Base-by-base conservation (phyloP, 2,329 filamentous ascomycete species). In the Xylariaceae sp. region DNA sequence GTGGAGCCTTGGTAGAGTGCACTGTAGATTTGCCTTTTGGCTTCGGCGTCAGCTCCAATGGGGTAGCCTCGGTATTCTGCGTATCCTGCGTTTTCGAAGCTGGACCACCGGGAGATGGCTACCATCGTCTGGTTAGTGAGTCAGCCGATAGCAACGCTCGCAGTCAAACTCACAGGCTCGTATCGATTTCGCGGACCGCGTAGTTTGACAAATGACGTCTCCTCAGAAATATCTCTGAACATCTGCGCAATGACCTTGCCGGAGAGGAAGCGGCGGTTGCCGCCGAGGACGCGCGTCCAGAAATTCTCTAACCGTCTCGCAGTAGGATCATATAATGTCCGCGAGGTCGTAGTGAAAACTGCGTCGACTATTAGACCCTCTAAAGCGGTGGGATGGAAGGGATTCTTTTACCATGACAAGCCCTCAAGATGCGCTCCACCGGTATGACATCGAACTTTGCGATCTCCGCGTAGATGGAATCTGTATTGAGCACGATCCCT, bases 211-310 rank as follows among this genome's bases (percentile, higher is more conserved):
- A 82, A 80, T 3, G 81, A 83, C 59, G 81, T 77, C 7, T 83
- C 83, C 51, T 77, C 75, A 0, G 84, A 85, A 51, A 87, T 84
- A 37, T 83, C 75, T 66, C 81, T 75, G 65, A 82, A 87, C 4
- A 86, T 72, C 61, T 72, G 77, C 58, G 84, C 83, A 51, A 87
- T 74, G 10, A 77, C 76, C 39, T 73, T 74, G 45, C 81, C 84
- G 51, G 81, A 80, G 52, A 86, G 74, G 56, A 77, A 69, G 39
- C 80, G 77, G 34, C 80, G 75, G 63, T 84, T 75, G 65, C 84
- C 86, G 39, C 83, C 83, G 78, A 82, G 83, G 56, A 87, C 82
- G 67, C 86, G 83, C 80, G 83, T 86, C 84, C 84, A 87, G 65
- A 86, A 85, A 66, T 86, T 83, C 68, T 87, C 84, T 17, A 86